Evolutionary conservation across 768 basidiomycete genomes (phyloP).

Genomic region (Phylloporus rhodoxanthus): DNA sequence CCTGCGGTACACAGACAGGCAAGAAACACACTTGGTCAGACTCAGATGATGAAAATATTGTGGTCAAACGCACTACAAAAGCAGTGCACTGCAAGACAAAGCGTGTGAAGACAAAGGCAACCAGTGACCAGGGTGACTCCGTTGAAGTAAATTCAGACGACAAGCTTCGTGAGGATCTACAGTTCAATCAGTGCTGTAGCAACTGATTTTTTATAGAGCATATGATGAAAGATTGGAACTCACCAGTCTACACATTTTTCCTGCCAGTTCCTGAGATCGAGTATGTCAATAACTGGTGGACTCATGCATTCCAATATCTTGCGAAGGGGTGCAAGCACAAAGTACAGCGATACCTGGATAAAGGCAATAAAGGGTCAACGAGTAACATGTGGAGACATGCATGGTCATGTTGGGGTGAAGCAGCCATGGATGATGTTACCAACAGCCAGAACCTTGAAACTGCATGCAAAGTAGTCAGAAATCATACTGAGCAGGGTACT

Average conservation of each 20-base stretch:
- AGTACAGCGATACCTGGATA: not conserved
- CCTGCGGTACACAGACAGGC: no score
- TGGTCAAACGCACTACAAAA: no score
- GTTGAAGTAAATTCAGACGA: no score
- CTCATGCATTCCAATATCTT: not conserved
- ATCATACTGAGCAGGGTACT: not conserved
- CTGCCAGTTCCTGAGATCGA: not conserved
- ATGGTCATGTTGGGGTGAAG: not conserved
- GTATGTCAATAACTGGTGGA: not conserved
- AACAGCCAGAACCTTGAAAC: not conserved
- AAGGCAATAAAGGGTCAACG: not conserved
- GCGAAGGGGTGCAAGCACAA: not conserved
- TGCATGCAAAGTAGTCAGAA: not conserved
- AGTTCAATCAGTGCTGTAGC: no score
- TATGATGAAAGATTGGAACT: slow-evolving; percentile 1
- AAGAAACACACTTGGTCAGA: no score
- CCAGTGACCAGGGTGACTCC: no score
- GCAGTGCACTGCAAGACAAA: no score
- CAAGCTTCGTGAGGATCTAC: no score
- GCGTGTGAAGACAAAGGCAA: no score
- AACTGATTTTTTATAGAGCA: not conserved
- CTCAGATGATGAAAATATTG: no score
- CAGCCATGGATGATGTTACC: not conserved
- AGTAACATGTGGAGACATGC: not conserved
- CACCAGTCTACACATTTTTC: not conserved